Percentiles rank a stretch among this genome's conserved stretches.
Conservation (phyloP, 2,329 filamentous ascomycete genomes). For the Botrytis hyacinthi region DNA sequence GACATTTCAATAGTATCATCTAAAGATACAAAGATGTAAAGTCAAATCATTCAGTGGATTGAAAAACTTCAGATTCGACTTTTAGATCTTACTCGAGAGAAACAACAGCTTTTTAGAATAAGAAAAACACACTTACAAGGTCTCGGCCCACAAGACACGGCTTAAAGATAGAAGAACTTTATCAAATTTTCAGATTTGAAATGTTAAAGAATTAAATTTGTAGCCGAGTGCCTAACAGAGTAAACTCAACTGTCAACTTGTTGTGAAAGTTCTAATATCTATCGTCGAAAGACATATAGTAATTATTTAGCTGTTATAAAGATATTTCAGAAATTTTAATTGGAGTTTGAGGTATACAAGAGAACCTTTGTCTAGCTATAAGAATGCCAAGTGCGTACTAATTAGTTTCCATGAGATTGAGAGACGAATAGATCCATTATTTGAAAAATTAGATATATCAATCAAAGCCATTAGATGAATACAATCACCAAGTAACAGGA, state of each 20-base stretch:
- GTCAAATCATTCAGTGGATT: neutral
- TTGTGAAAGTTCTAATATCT: neutral
- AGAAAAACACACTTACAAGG: neutral
- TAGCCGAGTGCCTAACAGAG: neutral
- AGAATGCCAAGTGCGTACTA: accelerated
- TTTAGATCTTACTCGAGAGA: neutral
- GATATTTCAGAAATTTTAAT: neutral
- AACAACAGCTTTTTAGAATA: neutral
- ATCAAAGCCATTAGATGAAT: neutral
- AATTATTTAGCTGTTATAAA: neutral
- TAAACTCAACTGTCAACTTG: neutral
- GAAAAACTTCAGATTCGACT: neutral
- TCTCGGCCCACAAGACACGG: neutral
- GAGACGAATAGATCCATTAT: neutral
- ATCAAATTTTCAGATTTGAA: neutral
- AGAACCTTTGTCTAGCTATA: neutral
- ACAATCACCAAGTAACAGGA: neutral
- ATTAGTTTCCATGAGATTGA: neutral
- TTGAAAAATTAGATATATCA: neutral
- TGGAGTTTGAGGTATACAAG: neutral
- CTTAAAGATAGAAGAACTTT: neutral
- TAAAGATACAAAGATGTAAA: neutral
- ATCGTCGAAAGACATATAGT: neutral
- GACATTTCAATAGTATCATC: neutral
- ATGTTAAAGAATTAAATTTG: neutral